Percentiles rank a stretch among this genome's conserved stretches.
These are phyloP conservation scores for Mycosarcoma mackinlayi DNA, from an alignment of 1,284 basidiomycete genomes.

Conservation along the genomic window DNA sequence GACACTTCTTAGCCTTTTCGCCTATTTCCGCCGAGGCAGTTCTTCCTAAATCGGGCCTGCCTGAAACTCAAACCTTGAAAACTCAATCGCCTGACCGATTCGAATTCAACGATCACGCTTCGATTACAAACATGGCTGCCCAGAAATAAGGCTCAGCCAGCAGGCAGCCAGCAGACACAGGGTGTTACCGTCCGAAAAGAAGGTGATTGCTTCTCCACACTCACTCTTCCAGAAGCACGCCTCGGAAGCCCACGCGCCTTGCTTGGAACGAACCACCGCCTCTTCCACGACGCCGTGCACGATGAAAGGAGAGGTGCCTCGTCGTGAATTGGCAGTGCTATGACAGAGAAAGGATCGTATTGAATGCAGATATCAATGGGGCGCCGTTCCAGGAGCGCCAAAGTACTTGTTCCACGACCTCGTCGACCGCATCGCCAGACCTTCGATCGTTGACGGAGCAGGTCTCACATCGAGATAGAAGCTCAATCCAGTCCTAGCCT, in stretches of 20 bases:
- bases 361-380: constrained; percentile 3
- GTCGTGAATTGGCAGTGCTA: too few species aligned
- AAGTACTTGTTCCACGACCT: constrained; percentile 41
- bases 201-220: too few species aligned
- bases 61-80: too few species aligned
- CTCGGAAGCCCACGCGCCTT: too few species aligned
- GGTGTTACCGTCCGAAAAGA: constrained; percentile 3
- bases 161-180: too few species aligned
- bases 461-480: constrained; percentile 96
- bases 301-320: too few species aligned
- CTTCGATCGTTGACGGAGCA: constrained; percentile 90
- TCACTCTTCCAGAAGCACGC: too few species aligned
- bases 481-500: constrained; percentile 67
- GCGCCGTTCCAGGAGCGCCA: constrained; percentile 26
- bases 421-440: constrained; percentile 77
- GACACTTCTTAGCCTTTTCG: too few species aligned
- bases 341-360: too few species aligned
- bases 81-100: neutral
- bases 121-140: constrained; percentile 17
- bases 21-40: too few species aligned
- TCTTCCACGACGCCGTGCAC: too few species aligned
- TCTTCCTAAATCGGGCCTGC: constrained; percentile 1
- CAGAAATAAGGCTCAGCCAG: neutral
- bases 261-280: neutral
- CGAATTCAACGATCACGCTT: constrained; percentile 15